phyloP scores from a whole-genome alignment of 2,329 filamentous ascomycete species.

The Phoma sp. region DNA sequence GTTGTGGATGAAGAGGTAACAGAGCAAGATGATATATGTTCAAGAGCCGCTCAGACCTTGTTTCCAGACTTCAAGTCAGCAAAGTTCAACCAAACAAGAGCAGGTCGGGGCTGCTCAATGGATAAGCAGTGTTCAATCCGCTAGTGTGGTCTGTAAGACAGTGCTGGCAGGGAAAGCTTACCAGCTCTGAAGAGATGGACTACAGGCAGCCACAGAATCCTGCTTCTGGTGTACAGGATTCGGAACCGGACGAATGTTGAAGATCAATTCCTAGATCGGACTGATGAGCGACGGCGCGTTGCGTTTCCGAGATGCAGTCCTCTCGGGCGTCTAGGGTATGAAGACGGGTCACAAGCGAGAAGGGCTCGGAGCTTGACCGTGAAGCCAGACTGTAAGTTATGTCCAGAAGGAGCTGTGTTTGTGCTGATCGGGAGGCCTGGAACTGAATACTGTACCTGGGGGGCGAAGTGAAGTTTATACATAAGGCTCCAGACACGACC shows the following conservation, averaged over 20 bases:
- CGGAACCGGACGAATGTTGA: constrained; percentile 9
- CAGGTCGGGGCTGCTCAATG: constrained; percentile 9
- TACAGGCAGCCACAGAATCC: constrained; percentile 14
- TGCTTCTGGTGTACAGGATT: constrained; percentile 6
- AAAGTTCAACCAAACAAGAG: constrained; percentile 28
- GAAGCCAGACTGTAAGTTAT: constrained; percentile 17
- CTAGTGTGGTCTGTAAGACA: constrained; percentile 17
- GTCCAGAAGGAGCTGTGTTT: constrained; percentile 29
- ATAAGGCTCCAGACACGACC: constrained; percentile 35
- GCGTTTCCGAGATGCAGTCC: constrained; percentile 24
- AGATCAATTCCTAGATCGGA: constrained; percentile 36
- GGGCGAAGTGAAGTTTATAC: constrained; percentile 48
- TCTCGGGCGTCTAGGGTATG: constrained; percentile 37
- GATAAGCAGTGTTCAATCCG: constrained; percentile 14
- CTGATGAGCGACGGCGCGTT: constrained; percentile 33
- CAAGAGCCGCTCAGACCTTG: constrained; percentile 25
- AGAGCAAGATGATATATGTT: constrained; percentile 19
- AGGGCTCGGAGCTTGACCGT: constrained; percentile 15
- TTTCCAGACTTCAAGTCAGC: constrained; percentile 33
- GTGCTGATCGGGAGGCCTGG: constrained; percentile 45
- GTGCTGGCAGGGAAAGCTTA: constrained; percentile 42
- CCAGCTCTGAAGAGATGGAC: constrained; percentile 32
- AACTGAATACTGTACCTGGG: constrained; percentile 32
- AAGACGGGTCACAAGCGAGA: constrained; percentile 29
- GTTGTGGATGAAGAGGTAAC: constrained; percentile 13